Percentiles rank a stretch among this genome's conserved stretches.
phyloP scores from a whole-genome alignment of 768 basidiomycete genomes.

The Lentinula aciculospora region DNA sequence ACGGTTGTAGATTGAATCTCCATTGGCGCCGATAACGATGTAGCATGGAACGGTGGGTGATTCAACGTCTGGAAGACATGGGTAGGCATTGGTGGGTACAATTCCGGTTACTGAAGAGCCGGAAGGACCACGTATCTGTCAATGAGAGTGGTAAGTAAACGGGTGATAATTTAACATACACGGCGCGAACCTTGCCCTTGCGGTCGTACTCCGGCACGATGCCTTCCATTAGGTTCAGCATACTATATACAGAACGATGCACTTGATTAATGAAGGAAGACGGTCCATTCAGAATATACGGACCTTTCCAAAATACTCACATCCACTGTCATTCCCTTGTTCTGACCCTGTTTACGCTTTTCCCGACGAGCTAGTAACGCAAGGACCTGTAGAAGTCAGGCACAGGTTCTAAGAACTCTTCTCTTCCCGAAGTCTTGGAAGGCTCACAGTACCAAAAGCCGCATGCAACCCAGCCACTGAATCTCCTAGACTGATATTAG shows the following conservation, averaged over 20 bases:
- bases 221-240: slow-evolving; percentile 75
- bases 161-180: background rate
- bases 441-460: slow-evolving; percentile 64
- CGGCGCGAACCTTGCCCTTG: slow-evolving; percentile 47
- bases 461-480: slow-evolving; percentile 69
- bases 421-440: background rate
- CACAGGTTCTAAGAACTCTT: background rate
- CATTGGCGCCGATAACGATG: slow-evolving; percentile 70
- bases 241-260: slow-evolving; percentile 37
- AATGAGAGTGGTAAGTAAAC: background rate
- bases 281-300: background rate
- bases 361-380: slow-evolving; percentile 48
- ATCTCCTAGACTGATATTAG: slow-evolving; percentile 70
- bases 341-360: slow-evolving; percentile 20
- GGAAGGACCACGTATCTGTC: slow-evolving; percentile 61
- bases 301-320: slow-evolving; percentile 73
- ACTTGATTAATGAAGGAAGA: background rate
- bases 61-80: slow-evolving; percentile 46
- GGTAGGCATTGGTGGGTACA: slow-evolving; percentile 72
- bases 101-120: slow-evolving; percentile 74
- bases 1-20: slow-evolving; percentile 62
- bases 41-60: slow-evolving; percentile 40
- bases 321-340: slow-evolving; percentile 54
- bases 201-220: slow-evolving; percentile 73
- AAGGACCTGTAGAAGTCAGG: slow-evolving; percentile 36